Conservation (phyloP, 345 rosid genomes). For the Ceriops zippeliana region DNA sequence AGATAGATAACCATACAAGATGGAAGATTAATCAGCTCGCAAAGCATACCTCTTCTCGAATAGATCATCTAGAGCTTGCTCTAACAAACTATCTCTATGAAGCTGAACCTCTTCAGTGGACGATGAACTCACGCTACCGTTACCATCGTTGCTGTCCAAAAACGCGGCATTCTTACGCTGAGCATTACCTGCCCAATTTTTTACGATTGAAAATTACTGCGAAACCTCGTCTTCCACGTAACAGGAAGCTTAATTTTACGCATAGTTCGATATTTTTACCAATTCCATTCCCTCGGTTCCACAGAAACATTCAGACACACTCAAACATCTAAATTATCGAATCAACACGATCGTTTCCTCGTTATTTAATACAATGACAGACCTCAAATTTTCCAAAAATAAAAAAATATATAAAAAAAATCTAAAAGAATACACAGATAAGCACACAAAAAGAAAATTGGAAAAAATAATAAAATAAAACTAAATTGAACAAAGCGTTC, state of each 20-base stretch:
- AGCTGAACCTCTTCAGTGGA: constrained; percentile 67
- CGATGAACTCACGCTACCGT: constrained; percentile 69
- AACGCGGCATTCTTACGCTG: constrained; percentile 47
- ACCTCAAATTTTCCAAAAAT: too few species aligned
- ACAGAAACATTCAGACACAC: too few species aligned
- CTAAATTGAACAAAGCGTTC: neutral
- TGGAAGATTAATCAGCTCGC: neutral
- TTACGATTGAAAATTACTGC: neutral
- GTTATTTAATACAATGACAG: too few species aligned
- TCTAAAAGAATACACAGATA: neutral
- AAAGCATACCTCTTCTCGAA: constrained; percentile 59
- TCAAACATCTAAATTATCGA: too few species aligned
- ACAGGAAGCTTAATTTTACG: constrained; percentile 3
- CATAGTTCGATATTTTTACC: neutral
- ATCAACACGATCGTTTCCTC: too few species aligned
- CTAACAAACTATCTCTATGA: constrained; percentile 61
- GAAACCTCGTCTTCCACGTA: neutral
- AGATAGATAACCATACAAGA: neutral
- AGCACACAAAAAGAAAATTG: neutral
- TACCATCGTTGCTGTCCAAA: constrained; percentile 80
- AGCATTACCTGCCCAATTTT: constrained; percentile 39
- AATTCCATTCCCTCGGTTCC: too few species aligned
- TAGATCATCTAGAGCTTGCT: constrained; percentile 78
- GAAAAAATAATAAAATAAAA: constrained; percentile 3
- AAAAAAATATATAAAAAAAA: too few species aligned